A percentile compares a stretch with the other conserved stretches of the same genome.
These are phyloP conservation scores for Linum tenue DNA, from an alignment of 345 rosid species.

Conservation along the genomic window DNA sequence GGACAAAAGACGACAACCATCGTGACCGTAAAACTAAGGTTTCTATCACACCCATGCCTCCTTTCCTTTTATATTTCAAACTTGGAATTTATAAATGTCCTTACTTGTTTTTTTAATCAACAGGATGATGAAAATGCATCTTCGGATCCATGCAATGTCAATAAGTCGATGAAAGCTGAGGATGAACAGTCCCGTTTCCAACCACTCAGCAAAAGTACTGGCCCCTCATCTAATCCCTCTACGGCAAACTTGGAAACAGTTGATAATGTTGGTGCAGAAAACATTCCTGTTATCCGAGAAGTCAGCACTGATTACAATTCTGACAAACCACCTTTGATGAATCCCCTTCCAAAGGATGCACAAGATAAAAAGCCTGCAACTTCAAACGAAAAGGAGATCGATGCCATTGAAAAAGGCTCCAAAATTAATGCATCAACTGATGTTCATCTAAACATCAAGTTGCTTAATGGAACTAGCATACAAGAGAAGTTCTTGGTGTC, in stretches of 20 bases:
- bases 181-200: constrained; percentile 16
- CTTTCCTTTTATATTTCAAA: constrained; percentile 8
- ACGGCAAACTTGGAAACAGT: constrained; percentile 18
- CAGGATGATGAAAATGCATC: constrained; percentile 25
- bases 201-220: constrained; percentile 17
- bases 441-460: constrained; percentile 60
- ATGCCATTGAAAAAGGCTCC: constrained; percentile 7
- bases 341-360: constrained; percentile 14
- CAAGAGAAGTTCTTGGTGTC: constrained; percentile 60
- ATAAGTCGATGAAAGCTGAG: constrained; percentile 12
- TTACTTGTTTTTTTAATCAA: not conserved
- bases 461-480: constrained; percentile 57
- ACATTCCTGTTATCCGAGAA: constrained; percentile 12
- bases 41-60: constrained; percentile 4
- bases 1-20: constrained; percentile 21
- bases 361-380: constrained; percentile 20
- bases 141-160: constrained; percentile 21
- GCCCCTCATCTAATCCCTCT: constrained; percentile 20
- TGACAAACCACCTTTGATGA: constrained; percentile 10
- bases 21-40: constrained; percentile 28
- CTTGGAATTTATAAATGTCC: not conserved
- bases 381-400: constrained; percentile 16
- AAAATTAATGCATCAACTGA: constrained; percentile 31
- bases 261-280: constrained; percentile 15
- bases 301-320: constrained; percentile 16